phyloP scores from a whole-genome alignment of 2,329 filamentous ascomycete genomes.

The Diaporthe citrichinensis region DNA sequence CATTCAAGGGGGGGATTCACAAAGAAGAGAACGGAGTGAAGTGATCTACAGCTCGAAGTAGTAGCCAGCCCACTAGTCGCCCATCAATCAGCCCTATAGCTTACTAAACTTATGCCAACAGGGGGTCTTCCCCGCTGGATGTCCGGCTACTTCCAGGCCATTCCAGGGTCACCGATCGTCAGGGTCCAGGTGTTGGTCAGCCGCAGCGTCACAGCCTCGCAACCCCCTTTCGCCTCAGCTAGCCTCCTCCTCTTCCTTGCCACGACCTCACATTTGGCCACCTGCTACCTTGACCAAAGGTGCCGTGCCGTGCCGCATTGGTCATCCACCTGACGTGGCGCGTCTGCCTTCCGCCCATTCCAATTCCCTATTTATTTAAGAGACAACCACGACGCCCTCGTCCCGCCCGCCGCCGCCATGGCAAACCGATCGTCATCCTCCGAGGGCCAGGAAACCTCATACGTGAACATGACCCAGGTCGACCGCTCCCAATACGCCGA shows the following conservation, averaged over 20 bases:
- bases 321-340: constrained; percentile 40
- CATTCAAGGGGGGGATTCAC: too few relatives aligned
- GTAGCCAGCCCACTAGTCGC: not conserved
- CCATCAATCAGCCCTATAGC: constrained; percentile 23
- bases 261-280: constrained; percentile 50
- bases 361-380: not conserved
- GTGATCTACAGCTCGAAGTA: not conserved
- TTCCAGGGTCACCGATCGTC: constrained; percentile 6
- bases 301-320: constrained; percentile 34
- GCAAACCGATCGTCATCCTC: constrained; percentile 62
- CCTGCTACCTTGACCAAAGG: constrained; percentile 46
- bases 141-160: not conserved
- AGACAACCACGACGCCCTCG: constrained; percentile 3
- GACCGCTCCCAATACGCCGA: constrained; percentile 63
- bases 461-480: constrained; percentile 79
- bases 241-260: constrained; percentile 45
- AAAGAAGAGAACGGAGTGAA: not conserved
- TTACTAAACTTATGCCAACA: constrained; percentile 2
- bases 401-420: constrained; percentile 57
- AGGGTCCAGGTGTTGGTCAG: constrained; percentile 38
- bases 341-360: constrained; percentile 32
- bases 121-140: not conserved
- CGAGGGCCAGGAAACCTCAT: constrained; percentile 64
- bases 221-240: constrained; percentile 19
- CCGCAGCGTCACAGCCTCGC: constrained; percentile 36